These are phyloP conservation scores for Boehmeria nivea DNA, from an alignment of 306 rosid genomes.

Conservation along the genomic window DNA sequence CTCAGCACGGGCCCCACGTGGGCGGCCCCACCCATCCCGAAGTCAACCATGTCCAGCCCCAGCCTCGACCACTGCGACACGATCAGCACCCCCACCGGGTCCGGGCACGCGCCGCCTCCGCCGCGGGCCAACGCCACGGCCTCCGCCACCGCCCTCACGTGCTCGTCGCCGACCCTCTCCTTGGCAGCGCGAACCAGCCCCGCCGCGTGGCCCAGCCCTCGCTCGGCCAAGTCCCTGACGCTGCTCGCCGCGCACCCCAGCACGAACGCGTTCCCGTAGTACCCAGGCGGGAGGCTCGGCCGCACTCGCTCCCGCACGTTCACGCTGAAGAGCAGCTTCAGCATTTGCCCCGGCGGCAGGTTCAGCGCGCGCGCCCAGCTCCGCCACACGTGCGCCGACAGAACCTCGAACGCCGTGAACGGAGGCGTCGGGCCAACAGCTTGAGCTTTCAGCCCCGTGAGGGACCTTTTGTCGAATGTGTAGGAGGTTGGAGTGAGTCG, in stretches of 20 bases:
- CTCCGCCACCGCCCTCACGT: slow-evolving; percentile 58
- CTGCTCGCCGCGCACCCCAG: slow-evolving; percentile 63
- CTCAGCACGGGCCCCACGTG: slow-evolving; percentile 66
- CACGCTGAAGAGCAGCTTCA: slow-evolving; percentile 68
- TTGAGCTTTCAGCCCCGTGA: slow-evolving; percentile 35
- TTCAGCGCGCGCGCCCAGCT: slow-evolving; percentile 76
- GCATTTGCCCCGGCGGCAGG: slow-evolving; percentile 50
- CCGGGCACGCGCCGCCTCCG: slow-evolving; percentile 56
- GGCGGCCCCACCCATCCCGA: slow-evolving; percentile 56
- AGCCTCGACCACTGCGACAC: slow-evolving; percentile 91
- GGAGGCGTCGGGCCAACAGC: slow-evolving; percentile 29
- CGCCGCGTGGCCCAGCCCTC: slow-evolving; percentile 43
- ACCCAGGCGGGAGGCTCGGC: slow-evolving; percentile 66
- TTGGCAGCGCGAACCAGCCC: slow-evolving; percentile 58
- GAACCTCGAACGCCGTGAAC: slow-evolving; percentile 67
- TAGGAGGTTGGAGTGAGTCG: slow-evolving; percentile 51
- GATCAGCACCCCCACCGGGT: slow-evolving; percentile 72
- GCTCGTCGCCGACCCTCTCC: slow-evolving; percentile 54
- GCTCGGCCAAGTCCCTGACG: slow-evolving; percentile 47
- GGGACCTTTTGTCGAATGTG: slow-evolving; percentile 30
- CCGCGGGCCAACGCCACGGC: slow-evolving; percentile 44
- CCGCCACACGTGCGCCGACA: slow-evolving; percentile 83
- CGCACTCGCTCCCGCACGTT: slow-evolving; percentile 64
- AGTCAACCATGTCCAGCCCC: slow-evolving; percentile 71
- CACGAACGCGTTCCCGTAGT: slow-evolving; percentile 84